Percentiles rank a stretch among this genome's conserved stretches.
phyloP scores from a whole-genome alignment of 2,329 filamentous ascomycete species.

The Exophiala sp. region DNA sequence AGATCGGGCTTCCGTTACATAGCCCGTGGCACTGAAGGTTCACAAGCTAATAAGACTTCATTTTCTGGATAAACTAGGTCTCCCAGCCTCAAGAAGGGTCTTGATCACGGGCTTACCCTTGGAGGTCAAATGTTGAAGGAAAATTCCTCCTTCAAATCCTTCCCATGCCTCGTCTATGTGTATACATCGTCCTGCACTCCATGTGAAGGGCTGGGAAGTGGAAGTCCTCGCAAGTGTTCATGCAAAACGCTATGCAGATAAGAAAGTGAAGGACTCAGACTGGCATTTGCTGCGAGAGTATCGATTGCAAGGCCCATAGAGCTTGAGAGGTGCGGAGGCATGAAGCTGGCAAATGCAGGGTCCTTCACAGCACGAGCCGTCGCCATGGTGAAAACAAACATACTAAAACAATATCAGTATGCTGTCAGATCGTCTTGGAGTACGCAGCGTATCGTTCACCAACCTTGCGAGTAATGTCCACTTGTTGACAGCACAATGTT shows the following conservation, averaged over 20 bases:
- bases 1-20: not conserved
- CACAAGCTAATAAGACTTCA: not conserved
- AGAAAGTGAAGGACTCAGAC: not conserved
- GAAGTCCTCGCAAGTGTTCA: not conserved
- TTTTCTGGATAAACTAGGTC: not conserved
- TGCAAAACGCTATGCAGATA: not conserved
- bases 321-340: not conserved
- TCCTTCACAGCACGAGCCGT: not conserved
- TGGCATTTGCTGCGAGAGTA: not conserved
- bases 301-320: not conserved
- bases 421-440: not conserved
- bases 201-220: not conserved
- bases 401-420: not conserved
- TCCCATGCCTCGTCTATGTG: not conserved
- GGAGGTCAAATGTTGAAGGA: not conserved
- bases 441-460: not conserved
- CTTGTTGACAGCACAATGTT: slow-evolving; percentile 17
- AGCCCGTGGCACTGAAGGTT: not conserved
- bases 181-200: not conserved
- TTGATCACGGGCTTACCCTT: not conserved
- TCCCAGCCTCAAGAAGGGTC: not conserved
- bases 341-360: not conserved
- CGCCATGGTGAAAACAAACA: slow-evolving; percentile 4
- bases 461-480: slow-evolving; percentile 11
- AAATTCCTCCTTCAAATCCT: not conserved